Conservation (phyloP, 192 early-diverging fungal genomes). For the Podila minutissima region DNA sequence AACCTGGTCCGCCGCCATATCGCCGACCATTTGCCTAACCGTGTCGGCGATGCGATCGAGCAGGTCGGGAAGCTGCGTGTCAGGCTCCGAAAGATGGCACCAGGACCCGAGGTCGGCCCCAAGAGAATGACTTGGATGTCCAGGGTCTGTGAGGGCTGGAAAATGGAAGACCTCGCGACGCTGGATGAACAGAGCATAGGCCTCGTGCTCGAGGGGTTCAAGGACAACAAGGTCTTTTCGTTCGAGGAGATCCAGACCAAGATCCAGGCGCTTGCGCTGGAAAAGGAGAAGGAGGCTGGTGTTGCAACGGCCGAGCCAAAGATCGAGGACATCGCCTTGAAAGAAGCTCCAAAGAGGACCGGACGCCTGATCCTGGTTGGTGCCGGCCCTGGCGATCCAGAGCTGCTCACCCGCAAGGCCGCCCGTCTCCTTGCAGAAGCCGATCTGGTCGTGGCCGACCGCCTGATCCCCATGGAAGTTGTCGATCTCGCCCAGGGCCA, state of each 20-base stretch:
- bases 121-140: constrained; percentile 88
- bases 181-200: constrained; percentile 71
- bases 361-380: constrained; percentile 76
- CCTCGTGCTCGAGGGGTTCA: constrained; percentile 70
- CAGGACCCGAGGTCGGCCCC: constrained; percentile 67
- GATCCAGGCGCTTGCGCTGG: background rate
- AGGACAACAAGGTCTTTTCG: constrained; percentile 47
- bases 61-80: constrained; percentile 72
- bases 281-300: background rate
- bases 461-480: constrained; percentile 71
- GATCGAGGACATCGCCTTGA: background rate
- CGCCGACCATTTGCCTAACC: constrained; percentile 65
- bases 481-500: constrained; percentile 63
- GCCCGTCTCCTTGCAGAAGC: constrained; percentile 68
- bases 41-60: constrained; percentile 77
- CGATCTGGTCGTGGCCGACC: constrained; percentile 88
- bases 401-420: constrained; percentile 81
- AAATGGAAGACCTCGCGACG: constrained; percentile 74
- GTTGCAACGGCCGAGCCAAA: background rate
- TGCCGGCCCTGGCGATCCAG: constrained; percentile 87
- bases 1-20: constrained; percentile 79
- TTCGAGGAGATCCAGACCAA: constrained; percentile 24
- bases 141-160: constrained; percentile 86
- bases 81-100: constrained; percentile 71
- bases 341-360: background rate